A percentile compares a stretch with the other conserved stretches of the same genome.
Evolutionary conservation across 495 filamentous ascomycete species (phyloP).

Genomic region (Immersiella caudata): DNA sequence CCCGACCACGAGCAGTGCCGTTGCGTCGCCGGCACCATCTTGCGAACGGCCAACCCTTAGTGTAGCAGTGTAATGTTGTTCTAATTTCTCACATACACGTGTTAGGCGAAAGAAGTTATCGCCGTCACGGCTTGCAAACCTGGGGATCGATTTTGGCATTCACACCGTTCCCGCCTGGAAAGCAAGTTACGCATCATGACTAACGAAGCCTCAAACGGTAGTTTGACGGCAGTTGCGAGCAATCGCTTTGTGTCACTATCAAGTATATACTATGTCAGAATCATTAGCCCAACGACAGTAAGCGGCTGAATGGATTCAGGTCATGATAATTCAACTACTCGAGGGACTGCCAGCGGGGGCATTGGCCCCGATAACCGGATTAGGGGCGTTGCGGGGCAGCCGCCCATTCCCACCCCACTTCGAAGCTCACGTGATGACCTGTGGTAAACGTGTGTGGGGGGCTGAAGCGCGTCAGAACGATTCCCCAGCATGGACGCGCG

Average conservation of each 20-base stretch:
- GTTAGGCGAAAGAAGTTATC: neutral
- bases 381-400: slow-evolving; percentile 9
- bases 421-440: slow-evolving; percentile 31
- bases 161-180: too few relatives aligned
- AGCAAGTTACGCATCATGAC: too few relatives aligned
- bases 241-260: neutral
- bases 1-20: neutral
- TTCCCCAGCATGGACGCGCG: neutral
- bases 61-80: neutral
- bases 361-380: neutral
- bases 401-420: neutral
- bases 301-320: neutral
- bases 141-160: neutral
- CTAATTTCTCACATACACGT: neutral
- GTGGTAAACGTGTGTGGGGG: slow-evolving; percentile 21
- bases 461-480: slow-evolving; percentile 8
- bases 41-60: neutral
- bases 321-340: neutral
- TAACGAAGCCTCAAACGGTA: too few relatives aligned
- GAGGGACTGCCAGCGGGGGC: neutral
- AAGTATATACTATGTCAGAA: neutral
- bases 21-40: neutral
- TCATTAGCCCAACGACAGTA: neutral
- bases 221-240: neutral
- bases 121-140: neutral